Conservation (phyloP, 257 asterid species). For the Forsythia suspensa region DNA sequence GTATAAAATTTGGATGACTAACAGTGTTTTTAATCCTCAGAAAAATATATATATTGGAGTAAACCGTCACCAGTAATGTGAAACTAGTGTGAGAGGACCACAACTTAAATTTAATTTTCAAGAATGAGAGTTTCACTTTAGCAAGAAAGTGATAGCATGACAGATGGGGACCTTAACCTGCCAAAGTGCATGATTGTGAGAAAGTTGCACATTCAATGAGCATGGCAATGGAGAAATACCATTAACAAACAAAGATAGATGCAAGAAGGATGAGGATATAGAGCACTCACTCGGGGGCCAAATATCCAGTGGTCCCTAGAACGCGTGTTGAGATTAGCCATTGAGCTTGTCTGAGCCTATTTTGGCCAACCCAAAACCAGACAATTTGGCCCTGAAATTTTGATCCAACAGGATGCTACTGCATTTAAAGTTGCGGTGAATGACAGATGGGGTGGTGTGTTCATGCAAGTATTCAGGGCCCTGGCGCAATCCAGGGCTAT, state of each 20-base stretch:
- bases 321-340: constrained; percentile 75
- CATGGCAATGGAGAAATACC: not conserved
- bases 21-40: no score
- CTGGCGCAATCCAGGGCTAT: constrained; percentile 74
- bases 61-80: no score
- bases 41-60: no score
- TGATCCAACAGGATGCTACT: constrained; percentile 64
- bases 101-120: constrained; percentile 3
- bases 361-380: constrained; percentile 74
- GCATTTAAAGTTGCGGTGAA: constrained; percentile 74
- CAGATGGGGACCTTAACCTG: constrained; percentile 33
- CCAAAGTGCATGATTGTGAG: constrained; percentile 31
- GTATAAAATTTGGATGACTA: constrained; percentile 4
- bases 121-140: constrained; percentile 10
- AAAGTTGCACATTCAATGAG: constrained; percentile 6
- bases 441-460: constrained; percentile 64
- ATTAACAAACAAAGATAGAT: not conserved
- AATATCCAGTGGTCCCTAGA: constrained; percentile 78
- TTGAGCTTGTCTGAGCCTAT: constrained; percentile 73
- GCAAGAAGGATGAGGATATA: not conserved
- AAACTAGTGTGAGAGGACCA: constrained; percentile 19
- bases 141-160: constrained; percentile 31
- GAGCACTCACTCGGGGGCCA: constrained; percentile 84
- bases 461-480: constrained; percentile 76
- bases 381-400: constrained; percentile 66